These are phyloP conservation scores for Sporobolomyces pararoseus DNA, from an alignment of 768 basidiomycete genomes.

Conservation along the genomic window DNA sequence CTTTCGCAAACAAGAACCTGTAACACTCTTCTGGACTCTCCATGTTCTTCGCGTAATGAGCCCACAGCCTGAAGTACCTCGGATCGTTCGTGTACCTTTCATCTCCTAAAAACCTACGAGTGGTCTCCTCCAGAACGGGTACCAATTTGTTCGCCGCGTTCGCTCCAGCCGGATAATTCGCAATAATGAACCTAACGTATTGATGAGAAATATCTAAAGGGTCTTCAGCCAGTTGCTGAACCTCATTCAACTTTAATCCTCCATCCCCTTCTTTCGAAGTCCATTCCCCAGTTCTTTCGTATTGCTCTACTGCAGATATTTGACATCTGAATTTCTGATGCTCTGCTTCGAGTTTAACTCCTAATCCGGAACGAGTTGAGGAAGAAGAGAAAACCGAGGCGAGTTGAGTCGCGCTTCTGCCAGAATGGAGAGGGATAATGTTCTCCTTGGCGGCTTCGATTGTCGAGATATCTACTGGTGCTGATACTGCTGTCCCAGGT, in stretches of 20 bases:
- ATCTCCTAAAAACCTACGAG: conserved; percentile 74
- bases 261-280: conserved; percentile 56
- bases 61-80: conserved; percentile 88
- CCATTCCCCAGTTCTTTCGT: conserved; percentile 66
- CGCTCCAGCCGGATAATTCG: conserved; percentile 73
- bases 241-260: conserved; percentile 8
- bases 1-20: conserved; percentile 80
- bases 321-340: conserved; percentile 49
- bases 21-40: conserved; percentile 73
- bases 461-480: conserved; percentile 51
- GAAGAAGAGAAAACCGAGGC: conserved; percentile 48
- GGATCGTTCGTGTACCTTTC: conserved; percentile 73
- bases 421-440: conserved; percentile 52
- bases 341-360: conserved; percentile 53
- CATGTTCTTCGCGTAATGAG: conserved; percentile 73
- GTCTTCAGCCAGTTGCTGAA: conserved; percentile 57
- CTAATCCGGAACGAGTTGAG: conserved; percentile 61
- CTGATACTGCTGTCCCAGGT: not conserved
- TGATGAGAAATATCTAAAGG: conserved; percentile 78
- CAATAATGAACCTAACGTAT: conserved; percentile 84
- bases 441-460: conserved; percentile 56
- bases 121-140: conserved; percentile 78
- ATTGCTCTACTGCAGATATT: conserved; percentile 50
- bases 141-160: conserved; percentile 68
- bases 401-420: conserved; percentile 53